Conservation (phyloP, 495 filamentous ascomycete genomes). For the Hypoxylon trugodes region DNA sequence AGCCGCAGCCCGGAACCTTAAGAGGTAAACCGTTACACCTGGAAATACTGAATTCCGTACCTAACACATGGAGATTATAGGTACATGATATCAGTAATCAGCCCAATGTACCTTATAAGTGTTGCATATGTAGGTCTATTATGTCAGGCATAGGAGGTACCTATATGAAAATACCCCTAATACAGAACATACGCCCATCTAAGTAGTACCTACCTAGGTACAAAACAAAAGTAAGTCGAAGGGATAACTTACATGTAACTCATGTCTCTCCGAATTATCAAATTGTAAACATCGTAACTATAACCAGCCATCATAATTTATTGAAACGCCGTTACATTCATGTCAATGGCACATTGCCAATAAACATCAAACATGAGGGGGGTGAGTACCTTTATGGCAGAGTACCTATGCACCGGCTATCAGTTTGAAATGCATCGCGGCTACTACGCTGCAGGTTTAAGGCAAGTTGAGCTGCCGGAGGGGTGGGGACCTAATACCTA, state of each 20-base stretch:
- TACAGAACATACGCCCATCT: too few relatives aligned
- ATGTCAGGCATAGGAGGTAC: too few relatives aligned
- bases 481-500: conserved; percentile 26
- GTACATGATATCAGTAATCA: neutral
- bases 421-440: conserved; percentile 24
- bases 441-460: conserved; percentile 25
- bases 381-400: conserved; percentile 12
- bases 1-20: conserved; percentile 13
- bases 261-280: too few relatives aligned
- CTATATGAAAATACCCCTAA: too few relatives aligned
- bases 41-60: neutral
- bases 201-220: too few relatives aligned
- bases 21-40: too few relatives aligned
- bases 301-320: too few relatives aligned
- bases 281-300: too few relatives aligned
- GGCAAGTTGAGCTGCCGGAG: neutral
- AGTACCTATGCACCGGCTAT: conserved; percentile 21
- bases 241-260: too few relatives aligned
- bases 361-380: conserved; percentile 24
- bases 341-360: conserved; percentile 14
- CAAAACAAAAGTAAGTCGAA: too few relatives aligned
- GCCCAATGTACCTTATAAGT: neutral
- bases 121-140: too few relatives aligned
- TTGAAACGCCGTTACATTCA: conserved; percentile 12
- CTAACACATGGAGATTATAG: neutral